Evolutionary conservation across 345 rosid species (phyloP).

Genomic region (Kandelia obovata): DNA sequence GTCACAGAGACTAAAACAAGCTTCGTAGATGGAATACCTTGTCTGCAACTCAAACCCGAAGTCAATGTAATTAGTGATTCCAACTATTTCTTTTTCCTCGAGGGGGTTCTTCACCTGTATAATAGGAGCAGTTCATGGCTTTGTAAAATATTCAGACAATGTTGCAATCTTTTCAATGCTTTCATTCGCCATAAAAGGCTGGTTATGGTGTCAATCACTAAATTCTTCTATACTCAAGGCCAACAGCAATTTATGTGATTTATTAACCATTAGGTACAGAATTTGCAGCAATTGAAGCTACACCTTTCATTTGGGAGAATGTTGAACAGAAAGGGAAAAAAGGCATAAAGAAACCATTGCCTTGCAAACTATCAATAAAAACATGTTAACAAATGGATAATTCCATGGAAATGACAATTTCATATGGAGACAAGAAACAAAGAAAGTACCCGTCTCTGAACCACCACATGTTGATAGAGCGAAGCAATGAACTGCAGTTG

Average conservation of each 20-base stretch:
- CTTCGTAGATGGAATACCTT: constrained; percentile 41
- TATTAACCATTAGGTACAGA: not conserved
- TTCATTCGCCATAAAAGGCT: not conserved
- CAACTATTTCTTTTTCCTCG: constrained; percentile 71
- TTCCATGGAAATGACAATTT: not conserved
- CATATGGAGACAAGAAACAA: not conserved
- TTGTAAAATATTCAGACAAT: constrained; percentile 4
- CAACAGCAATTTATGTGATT: not conserved
- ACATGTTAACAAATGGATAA: not conserved
- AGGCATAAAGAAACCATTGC: not conserved
- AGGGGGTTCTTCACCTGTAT: constrained; percentile 83
- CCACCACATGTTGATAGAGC: constrained; percentile 84
- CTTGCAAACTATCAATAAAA: no score
- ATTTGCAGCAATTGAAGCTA: not conserved
- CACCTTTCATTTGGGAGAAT: not conserved
- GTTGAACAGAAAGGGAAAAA: not conserved
- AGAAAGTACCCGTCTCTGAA: constrained; percentile 77
- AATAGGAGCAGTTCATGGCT: constrained; percentile 17
- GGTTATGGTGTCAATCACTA: not conserved
- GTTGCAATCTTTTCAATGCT: not conserved
- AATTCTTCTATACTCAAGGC: not conserved
- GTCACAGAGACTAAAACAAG: not conserved
- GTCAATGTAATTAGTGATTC: constrained; percentile 93
- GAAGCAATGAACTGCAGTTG: constrained; percentile 78
- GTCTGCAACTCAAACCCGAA: constrained; percentile 83